Conservation (phyloP, 345 rosid genomes). For the Clausena lansium region DNA sequence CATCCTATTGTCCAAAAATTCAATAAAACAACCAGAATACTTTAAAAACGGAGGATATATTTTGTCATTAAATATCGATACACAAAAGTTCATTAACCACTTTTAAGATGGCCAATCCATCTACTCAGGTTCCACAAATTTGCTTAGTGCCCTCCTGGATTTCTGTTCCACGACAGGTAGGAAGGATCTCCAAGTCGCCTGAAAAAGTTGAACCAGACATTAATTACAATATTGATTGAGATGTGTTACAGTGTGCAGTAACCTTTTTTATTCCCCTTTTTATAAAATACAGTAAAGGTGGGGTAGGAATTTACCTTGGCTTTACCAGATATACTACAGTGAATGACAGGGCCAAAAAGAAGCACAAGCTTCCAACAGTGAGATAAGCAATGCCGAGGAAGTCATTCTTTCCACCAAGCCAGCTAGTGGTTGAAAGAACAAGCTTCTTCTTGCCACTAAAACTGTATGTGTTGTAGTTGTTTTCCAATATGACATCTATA, state of each 20-base stretch:
- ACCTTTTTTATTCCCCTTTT: neutral
- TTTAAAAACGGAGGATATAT: neutral
- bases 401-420: constrained; percentile 99
- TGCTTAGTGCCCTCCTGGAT: constrained; percentile 59
- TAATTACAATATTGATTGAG: neutral
- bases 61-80: constrained; percentile 6
- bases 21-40: neutral
- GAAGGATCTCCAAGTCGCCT: constrained; percentile 97
- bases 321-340: constrained; percentile 78
- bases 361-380: constrained; percentile 85
- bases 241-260: neutral
- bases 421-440: constrained; percentile 93
- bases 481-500: constrained; percentile 52
- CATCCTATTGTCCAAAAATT: neutral
- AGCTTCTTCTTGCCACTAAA: constrained; percentile 93
- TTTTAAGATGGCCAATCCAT: neutral
- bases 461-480: constrained; percentile 90
- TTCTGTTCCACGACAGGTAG: constrained; percentile 93
- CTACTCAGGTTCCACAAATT: neutral
- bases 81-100: constrained; percentile 15
- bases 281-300: neutral
- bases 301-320: constrained; percentile 68
- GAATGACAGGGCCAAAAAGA: constrained; percentile 81
- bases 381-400: constrained; percentile 97
- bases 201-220: constrained; percentile 18